Percentiles rank a stretch among this genome's conserved stretches.
phyloP scores from a whole-genome alignment of 495 filamentous ascomycete genomes.

The Daldinia caldariorum region DNA sequence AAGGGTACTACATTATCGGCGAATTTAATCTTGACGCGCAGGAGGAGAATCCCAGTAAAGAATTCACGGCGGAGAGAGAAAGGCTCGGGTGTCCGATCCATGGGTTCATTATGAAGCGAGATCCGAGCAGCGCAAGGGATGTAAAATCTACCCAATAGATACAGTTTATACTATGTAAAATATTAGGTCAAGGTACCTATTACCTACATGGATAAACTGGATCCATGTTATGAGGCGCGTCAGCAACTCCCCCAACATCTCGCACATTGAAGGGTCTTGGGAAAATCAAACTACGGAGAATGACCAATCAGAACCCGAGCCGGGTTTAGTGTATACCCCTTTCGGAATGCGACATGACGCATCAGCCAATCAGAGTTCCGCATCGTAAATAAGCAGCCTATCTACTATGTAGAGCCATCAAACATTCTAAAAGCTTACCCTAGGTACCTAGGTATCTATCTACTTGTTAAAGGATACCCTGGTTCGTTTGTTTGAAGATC shows the following conservation, averaged over 20 bases:
- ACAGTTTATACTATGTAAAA: too few species aligned
- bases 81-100: slow-evolving; percentile 40
- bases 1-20: slow-evolving; percentile 44
- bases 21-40: slow-evolving; percentile 27
- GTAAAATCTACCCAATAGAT: slow-evolving; percentile 1
- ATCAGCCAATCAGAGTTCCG: neutral
- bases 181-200: too few species aligned
- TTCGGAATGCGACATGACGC: neutral
- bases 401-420: slow-evolving; percentile 2
- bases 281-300: neutral
- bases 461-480: neutral
- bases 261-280: neutral
- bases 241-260: neutral
- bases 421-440: neutral
- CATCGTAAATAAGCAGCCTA: neutral
- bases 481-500: neutral
- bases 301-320: neutral
- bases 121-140: neutral
- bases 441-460: neutral
- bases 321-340: slow-evolving; percentile 8
- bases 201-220: neutral
- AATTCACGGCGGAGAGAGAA: slow-evolving; percentile 28
- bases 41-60: slow-evolving; percentile 15
- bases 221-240: neutral
- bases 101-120: slow-evolving; percentile 41